A percentile compares a stretch with the other conserved stretches of the same genome.
These are phyloP conservation scores for Solanum gandarillasii DNA, from an alignment of 257 asterid species.

Conservation along the genomic window DNA sequence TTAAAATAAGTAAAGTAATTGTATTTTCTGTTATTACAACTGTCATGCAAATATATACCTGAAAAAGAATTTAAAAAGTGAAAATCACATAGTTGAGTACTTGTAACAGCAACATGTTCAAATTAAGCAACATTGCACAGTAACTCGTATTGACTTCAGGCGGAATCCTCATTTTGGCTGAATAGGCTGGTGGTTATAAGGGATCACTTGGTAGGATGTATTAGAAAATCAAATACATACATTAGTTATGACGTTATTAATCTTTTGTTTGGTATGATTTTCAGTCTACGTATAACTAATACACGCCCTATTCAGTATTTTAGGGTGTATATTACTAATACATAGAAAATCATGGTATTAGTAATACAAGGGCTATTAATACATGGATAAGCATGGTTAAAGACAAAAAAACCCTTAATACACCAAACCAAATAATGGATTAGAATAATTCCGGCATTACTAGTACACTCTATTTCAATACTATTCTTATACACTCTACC, in stretches of 20 bases:
- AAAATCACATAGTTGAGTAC: neutral
- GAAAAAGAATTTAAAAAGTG: neutral
- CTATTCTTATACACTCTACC: neutral
- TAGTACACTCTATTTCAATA: neutral
- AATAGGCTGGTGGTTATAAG: neutral
- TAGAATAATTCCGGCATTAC: neutral
- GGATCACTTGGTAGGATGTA: neutral
- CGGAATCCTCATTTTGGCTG: neutral
- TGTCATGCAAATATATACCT: neutral
- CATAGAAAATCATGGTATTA: neutral
- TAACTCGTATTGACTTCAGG: neutral
- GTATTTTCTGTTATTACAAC: neutral
- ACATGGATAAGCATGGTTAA: neutral
- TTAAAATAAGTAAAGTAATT: neutral
- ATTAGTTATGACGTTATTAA: neutral
- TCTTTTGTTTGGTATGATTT: neutral
- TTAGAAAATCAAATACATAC: neutral
- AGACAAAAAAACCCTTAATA: neutral
- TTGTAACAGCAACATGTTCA: neutral
- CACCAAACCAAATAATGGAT: neutral
- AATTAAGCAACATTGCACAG: neutral
- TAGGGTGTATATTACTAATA: neutral
- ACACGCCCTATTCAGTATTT: neutral
- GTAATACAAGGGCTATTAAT: neutral
- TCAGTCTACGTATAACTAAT: neutral